phyloP scores from a whole-genome alignment of 768 basidiomycete species.

The Hericium alpestre region DNA sequence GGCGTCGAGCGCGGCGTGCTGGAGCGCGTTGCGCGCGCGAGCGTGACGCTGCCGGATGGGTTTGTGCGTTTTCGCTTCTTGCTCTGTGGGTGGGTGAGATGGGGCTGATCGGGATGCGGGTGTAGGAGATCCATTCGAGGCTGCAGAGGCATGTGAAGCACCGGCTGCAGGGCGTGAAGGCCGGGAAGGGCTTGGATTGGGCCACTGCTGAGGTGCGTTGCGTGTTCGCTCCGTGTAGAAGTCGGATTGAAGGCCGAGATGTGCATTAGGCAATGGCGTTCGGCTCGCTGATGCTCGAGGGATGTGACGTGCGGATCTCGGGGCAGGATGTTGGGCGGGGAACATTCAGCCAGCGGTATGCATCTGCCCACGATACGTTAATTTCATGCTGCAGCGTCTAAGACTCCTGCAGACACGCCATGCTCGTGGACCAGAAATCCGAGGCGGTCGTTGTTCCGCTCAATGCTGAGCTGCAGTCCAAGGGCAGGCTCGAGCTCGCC shows the following conservation, averaged over 20 bases:
- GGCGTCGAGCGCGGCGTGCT: constrained; percentile 50
- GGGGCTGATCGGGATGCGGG: neutral
- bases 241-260: neutral
- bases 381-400: neutral
- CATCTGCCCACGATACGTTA: neutral
- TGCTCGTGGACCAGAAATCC: constrained; percentile 82
- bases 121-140: constrained; percentile 72
- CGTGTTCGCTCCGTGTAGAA: neutral
- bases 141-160: constrained; percentile 71
- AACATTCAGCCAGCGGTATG: constrained; percentile 70
- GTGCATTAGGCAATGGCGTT: constrained; percentile 66
- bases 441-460: constrained; percentile 75
- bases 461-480: constrained; percentile 52
- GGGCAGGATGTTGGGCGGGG: constrained; percentile 91
- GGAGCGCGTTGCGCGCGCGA: constrained; percentile 51
- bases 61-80: constrained; percentile 44
- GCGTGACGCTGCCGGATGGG: constrained; percentile 44
- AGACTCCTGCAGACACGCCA: constrained; percentile 51
- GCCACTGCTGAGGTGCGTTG: constrained; percentile 71
- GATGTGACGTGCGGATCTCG: constrained; percentile 77
- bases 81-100: neutral
- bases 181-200: constrained; percentile 72
- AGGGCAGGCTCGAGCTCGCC: constrained; percentile 62
- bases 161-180: constrained; percentile 58
- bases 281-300: constrained; percentile 75